These are phyloP conservation scores for Rhodotorula sp. DNA, from an alignment of 1,284 basidiomycete genomes.

Conservation along the genomic window DNA sequence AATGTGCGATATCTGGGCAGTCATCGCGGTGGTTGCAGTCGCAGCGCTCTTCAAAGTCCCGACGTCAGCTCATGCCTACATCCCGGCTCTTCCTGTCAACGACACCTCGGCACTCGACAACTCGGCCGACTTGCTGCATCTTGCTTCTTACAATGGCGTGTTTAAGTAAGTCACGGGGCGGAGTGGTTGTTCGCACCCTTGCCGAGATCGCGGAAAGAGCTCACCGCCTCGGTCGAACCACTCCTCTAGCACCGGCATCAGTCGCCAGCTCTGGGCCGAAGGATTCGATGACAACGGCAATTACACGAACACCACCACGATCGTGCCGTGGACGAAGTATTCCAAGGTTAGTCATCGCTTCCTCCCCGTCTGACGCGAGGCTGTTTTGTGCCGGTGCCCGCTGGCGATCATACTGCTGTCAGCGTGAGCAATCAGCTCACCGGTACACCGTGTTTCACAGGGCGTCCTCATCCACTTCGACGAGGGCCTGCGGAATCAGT, in stretches of 20 bases:
- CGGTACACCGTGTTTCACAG: neutral
- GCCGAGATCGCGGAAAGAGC: neutral
- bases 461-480: slow-evolving; percentile 46
- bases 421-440: neutral
- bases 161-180: slow-evolving; percentile 27
- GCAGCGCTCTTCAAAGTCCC: neutral
- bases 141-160: slow-evolving; percentile 37
- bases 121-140: slow-evolving; percentile 37
- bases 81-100: slow-evolving; percentile 30
- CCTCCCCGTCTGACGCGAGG: too few species aligned
- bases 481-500: slow-evolving; percentile 38
- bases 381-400: too few species aligned
- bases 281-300: slow-evolving; percentile 34
- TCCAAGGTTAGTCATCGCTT: slow-evolving; percentile 20
- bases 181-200: neutral
- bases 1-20: too few species aligned
- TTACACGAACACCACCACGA: slow-evolving; percentile 27
- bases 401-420: too few species aligned
- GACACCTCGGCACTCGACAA: slow-evolving; percentile 29
- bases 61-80: neutral
- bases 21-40: neutral
- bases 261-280: slow-evolving; percentile 24
- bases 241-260: slow-evolving; percentile 15
- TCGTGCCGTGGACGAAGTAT: slow-evolving; percentile 37
- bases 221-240: neutral